Evolutionary conservation across 176 grass and related monocot genomes (phyloP).

Genomic region (Oryza meridionalis): DNA sequence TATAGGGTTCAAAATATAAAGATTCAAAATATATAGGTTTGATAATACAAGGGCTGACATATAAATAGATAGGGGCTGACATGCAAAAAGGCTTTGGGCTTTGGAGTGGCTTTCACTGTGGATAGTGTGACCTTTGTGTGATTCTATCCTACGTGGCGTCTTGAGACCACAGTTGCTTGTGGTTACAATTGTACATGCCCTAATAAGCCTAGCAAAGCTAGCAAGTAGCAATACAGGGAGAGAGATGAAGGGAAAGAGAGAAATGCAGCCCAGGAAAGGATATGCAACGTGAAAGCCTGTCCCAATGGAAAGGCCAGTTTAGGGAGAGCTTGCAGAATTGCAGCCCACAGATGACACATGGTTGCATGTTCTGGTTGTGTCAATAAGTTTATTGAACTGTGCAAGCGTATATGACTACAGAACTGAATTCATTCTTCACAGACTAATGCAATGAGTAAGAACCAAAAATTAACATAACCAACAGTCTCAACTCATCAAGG

Average conservation of each 20-base stretch:
- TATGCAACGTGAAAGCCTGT: neutral
- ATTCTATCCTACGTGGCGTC: too few relatives aligned
- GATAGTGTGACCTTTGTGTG: too few relatives aligned
- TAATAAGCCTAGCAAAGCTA: too few relatives aligned
- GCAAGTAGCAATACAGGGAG: too few relatives aligned
- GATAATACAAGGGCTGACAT: too few relatives aligned
- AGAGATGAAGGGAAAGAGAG: neutral
- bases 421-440: neutral
- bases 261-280: neutral
- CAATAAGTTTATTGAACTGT: neutral
- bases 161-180: too few relatives aligned
- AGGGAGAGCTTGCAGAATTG: neutral
- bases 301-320: neutral
- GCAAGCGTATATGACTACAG: neutral
- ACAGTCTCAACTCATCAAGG: neutral
- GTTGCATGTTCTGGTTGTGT: neutral
- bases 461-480: neutral
- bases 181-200: too few relatives aligned
- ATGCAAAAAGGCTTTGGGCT: too few relatives aligned
- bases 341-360: neutral
- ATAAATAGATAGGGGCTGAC: too few relatives aligned
- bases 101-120: too few relatives aligned
- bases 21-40: too few relatives aligned
- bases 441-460: neutral
- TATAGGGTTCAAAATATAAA: too few relatives aligned